Percentiles rank a stretch among this genome's conserved stretches.
Conservation (phyloP, 192 early-diverging fungal species). For the Backusella liffmaniae region DNA sequence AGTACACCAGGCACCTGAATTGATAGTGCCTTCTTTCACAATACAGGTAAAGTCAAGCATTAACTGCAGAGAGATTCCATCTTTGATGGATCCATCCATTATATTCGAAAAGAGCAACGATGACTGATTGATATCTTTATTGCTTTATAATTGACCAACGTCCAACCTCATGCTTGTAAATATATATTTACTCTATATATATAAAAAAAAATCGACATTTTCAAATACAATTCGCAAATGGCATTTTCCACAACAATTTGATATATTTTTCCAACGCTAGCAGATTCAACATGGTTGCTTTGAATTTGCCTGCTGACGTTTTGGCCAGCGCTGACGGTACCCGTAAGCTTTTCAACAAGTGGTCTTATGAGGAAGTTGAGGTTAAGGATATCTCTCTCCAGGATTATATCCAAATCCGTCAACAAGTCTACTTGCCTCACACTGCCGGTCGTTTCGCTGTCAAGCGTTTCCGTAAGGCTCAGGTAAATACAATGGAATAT, state of each 20-base stretch:
- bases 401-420: slow-evolving; percentile 89
- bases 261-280: background rate
- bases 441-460: slow-evolving; percentile 97
- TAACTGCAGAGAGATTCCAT: background rate
- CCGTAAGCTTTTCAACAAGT: slow-evolving; percentile 82
- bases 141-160: background rate
- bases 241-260: too few relatives aligned
- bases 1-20: background rate
- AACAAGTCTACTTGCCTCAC: slow-evolving; percentile 95
- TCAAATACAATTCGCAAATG: too few relatives aligned
- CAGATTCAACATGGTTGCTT: slow-evolving; percentile 40
- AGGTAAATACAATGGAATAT: slow-evolving; percentile 41
- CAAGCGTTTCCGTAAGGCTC: slow-evolving; percentile 97
- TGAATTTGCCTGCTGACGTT: slow-evolving; percentile 59
- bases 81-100: background rate
- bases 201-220: background rate
- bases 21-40: background rate
- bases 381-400: slow-evolving; percentile 85
- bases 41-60: background rate
- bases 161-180: background rate
- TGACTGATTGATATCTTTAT: background rate
- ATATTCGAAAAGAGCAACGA: background rate
- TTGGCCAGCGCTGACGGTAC: slow-evolving; percentile 46
- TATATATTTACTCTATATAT: background rate
- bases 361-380: slow-evolving; percentile 86